Evolutionary conservation across 257 asterid genomes (phyloP).

Genomic region (Datura wrightii): DNA sequence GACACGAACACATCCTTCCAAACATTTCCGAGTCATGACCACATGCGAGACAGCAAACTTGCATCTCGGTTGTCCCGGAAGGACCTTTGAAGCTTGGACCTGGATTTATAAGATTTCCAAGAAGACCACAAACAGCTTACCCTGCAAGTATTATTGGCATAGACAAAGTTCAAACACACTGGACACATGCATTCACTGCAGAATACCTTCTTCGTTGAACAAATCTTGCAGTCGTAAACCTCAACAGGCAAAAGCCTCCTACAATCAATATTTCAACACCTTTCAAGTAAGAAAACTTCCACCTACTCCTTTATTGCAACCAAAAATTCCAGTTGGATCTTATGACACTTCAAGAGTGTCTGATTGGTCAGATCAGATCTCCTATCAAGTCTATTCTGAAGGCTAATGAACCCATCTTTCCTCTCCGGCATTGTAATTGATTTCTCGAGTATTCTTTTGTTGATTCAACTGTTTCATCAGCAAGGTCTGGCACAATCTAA

Average conservation of each 20-base stretch:
- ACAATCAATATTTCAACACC: conserved; percentile 83
- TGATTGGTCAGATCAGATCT: conserved; percentile 75
- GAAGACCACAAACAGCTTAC: conserved; percentile 82
- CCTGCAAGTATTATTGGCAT: conserved; percentile 91
- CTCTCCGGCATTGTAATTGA: conserved; percentile 51
- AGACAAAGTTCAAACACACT: conserved; percentile 80
- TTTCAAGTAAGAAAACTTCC: conserved; percentile 74
- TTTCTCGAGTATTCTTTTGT: conserved; percentile 63
- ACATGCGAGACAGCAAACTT: conserved; percentile 87
- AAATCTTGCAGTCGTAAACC: conserved; percentile 85
- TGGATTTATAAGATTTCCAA: conserved; percentile 69
- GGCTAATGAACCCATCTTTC: conserved; percentile 56
- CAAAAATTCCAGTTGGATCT: conserved; percentile 70
- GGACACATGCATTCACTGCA: conserved; percentile 99
- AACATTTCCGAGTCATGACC: conserved; percentile 93
- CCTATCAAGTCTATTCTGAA: conserved; percentile 72
- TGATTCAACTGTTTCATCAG: conserved; percentile 71
- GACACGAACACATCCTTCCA: conserved; percentile 85
- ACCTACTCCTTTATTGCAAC: conserved; percentile 78
- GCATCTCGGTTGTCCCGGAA: conserved; percentile 77
- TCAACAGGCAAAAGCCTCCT: conserved; percentile 75
- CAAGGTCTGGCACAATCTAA: conserved; percentile 71
- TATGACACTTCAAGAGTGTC: conserved; percentile 75
- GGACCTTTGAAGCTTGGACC: conserved; percentile 73
- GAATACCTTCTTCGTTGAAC: conserved; percentile 80